These are phyloP conservation scores for Scheffersomyces insectosa DNA, from an alignment of 1,139 yeast genomes.

Conservation along the genomic window DNA sequence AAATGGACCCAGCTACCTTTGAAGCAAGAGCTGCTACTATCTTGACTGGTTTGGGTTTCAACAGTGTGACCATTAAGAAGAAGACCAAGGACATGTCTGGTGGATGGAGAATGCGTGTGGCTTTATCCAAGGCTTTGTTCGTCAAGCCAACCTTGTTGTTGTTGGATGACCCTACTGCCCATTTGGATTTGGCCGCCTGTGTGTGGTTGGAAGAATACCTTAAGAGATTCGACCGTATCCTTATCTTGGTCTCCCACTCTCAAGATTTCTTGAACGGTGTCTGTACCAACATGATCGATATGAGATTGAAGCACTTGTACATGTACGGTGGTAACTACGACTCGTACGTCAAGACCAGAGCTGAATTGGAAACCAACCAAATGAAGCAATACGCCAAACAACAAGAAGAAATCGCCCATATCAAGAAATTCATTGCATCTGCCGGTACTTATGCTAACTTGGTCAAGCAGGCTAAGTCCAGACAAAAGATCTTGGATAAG, in stretches of 20 bases:
- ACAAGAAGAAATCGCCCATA: constrained; percentile 98
- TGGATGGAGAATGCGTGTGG: constrained; percentile 95
- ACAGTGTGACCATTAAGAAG: constrained; percentile 71
- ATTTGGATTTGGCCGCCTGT: constrained; percentile 98
- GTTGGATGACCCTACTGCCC: constrained; percentile 98
- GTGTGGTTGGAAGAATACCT: constrained; percentile 99
- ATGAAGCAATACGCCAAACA: constrained; percentile 96
- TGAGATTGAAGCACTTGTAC: constrained; percentile 74
- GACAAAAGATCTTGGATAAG: constrained; percentile 98
- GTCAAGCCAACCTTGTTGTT: constrained; percentile 84
- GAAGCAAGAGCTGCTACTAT: constrained; percentile 96
- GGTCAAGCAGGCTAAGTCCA: constrained; percentile 97
- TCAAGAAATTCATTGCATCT: constrained; percentile 97
- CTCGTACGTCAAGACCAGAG: constrained; percentile 90
- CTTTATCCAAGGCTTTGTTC: constrained; percentile 81
- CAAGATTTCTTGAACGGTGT: constrained; percentile 99
- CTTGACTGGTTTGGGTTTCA: constrained; percentile 96
- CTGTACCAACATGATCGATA: constrained; percentile 96
- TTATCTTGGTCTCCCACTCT: constrained; percentile 95
- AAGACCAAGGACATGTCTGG: constrained; percentile 99
- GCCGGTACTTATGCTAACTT: constrained; percentile 99
- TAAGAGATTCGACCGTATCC: constrained; percentile 88
- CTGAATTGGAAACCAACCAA: constrained; percentile 94
- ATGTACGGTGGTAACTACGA: constrained; percentile 99
- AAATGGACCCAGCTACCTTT: constrained; percentile 93